Evolutionary conservation across 1,139 yeast species (phyloP).

Genomic region (Pichia sp.): DNA sequence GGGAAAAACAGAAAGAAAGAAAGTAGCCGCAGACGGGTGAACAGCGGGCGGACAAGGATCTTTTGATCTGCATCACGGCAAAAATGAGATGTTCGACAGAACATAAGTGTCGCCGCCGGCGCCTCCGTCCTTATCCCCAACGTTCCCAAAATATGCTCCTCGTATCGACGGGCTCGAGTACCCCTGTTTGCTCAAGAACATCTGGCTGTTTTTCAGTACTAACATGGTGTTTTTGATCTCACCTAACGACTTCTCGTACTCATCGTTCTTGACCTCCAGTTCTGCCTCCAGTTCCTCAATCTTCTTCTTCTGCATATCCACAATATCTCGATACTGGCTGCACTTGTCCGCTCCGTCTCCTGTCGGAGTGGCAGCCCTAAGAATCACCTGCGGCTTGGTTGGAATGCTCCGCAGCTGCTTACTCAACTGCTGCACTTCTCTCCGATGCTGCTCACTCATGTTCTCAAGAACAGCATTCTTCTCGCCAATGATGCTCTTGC

Average conservation of each 20-base stretch:
- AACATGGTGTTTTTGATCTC: conserved; percentile 13
- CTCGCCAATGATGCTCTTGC: conserved; percentile 1
- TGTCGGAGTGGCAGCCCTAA: background rate
- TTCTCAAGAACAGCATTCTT: background rate
- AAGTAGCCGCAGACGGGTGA: background rate
- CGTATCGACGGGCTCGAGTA: background rate
- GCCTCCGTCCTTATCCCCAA: conserved; percentile 2
- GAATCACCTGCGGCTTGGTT: background rate
- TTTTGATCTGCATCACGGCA: conserved; percentile 6
- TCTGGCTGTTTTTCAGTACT: conserved; percentile 13
- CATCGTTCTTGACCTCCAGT: conserved; percentile 8
- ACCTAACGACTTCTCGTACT: conserved; percentile 12
- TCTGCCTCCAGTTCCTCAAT: conserved; percentile 14
- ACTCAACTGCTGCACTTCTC: background rate
- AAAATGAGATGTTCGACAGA: conserved; percentile 13
- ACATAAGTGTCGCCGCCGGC: conserved; percentile 42
- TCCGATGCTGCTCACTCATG: background rate
- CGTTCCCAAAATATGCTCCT: background rate
- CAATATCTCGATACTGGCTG: background rate
- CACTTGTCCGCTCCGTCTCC: background rate
- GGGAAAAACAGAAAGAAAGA: background rate
- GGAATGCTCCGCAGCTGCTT: background rate
- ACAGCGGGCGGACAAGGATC: background rate
- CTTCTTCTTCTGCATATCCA: conserved; percentile 6
- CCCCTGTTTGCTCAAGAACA: conserved; percentile 35